Evolutionary conservation across 495 filamentous ascomycete species (phyloP).

Genomic region (Rhypophila decipiens): DNA sequence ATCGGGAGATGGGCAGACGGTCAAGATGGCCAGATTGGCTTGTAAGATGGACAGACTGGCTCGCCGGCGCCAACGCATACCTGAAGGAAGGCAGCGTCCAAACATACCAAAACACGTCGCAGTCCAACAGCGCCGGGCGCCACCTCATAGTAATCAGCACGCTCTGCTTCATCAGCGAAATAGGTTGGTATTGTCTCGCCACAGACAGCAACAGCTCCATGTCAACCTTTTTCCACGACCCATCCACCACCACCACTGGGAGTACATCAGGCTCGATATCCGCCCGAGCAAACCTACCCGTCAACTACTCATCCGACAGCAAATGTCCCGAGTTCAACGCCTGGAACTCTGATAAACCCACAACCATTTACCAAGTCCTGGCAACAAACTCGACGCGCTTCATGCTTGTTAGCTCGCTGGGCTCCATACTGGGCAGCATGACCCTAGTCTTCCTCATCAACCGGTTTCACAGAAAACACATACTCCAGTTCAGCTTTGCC

Average conservation of each 20-base stretch:
- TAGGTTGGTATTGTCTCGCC: conserved; percentile 58
- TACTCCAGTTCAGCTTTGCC: conserved; percentile 21
- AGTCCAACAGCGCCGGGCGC: conserved; percentile 3
- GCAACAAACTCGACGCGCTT: conserved; percentile 13
- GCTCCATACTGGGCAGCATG: conserved; percentile 25
- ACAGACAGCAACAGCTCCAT: conserved; percentile 49
- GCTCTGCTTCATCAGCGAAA: conserved; percentile 51
- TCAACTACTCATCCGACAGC: conserved; percentile 11
- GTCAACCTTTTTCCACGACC: conserved; percentile 9
- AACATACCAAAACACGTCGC: conserved; percentile 31
- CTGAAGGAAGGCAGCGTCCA: background rate
- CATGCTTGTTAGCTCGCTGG: conserved; percentile 27
- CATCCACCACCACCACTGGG: too few species aligned
- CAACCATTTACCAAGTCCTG: conserved; percentile 13
- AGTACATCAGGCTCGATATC: too few species aligned
- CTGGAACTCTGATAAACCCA: conserved; percentile 8
- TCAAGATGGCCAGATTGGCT: too few species aligned
- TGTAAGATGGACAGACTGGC: too few species aligned
- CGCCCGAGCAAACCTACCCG: background rate
- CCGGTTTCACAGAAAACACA: conserved; percentile 19
- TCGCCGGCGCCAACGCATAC: conserved; percentile 32
- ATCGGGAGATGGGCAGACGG: background rate
- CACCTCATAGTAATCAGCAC: conserved; percentile 53
- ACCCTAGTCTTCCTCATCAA: conserved; percentile 24
- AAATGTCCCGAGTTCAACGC: conserved; percentile 1